A percentile compares a stretch with the other conserved stretches of the same genome.
Conservation (phyloP, 495 filamentous ascomycete genomes). For the Hypoxylon subgilvum region DNA sequence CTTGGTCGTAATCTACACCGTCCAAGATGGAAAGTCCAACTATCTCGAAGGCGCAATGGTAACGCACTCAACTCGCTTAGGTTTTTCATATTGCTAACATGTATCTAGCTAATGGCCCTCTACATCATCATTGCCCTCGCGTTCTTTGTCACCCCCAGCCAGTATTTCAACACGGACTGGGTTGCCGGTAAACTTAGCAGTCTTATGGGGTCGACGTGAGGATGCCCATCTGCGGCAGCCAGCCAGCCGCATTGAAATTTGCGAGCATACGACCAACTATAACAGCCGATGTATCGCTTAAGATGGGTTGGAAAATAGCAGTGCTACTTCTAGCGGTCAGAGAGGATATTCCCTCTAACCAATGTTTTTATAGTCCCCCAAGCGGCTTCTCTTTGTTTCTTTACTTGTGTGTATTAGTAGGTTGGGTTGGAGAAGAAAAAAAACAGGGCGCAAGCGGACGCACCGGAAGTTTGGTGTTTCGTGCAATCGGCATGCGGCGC, state of each 20-base stretch:
- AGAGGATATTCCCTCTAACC: too few species aligned
- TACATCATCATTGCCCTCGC: constrained; percentile 87
- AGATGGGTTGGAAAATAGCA: background rate
- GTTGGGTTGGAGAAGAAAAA: constrained; percentile 6
- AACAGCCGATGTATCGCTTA: background rate
- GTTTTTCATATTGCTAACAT: constrained; percentile 15
- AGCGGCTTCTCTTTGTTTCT: constrained; percentile 11
- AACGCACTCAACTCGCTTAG: constrained; percentile 39
- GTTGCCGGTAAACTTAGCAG: constrained; percentile 6
- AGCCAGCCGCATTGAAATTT: background rate
- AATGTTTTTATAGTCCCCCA: background rate
- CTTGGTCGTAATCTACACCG: constrained; percentile 88
- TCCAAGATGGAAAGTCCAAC: constrained; percentile 93
- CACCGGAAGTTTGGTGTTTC: constrained; percentile 1
- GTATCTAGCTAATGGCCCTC: constrained; percentile 54
- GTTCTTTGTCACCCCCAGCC: constrained; percentile 87
- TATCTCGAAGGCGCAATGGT: constrained; percentile 95
- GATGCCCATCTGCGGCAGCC: background rate
- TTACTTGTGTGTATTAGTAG: constrained; percentile 18
- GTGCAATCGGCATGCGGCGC: background rate
- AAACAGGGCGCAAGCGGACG: constrained; percentile 11
- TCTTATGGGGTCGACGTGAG: constrained; percentile 26
- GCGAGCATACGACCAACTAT: background rate
- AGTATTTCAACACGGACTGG: constrained; percentile 43
- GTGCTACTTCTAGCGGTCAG: background rate